Conservation (phyloP, 345 rosid genomes). For the Brassica rapa region DNA sequence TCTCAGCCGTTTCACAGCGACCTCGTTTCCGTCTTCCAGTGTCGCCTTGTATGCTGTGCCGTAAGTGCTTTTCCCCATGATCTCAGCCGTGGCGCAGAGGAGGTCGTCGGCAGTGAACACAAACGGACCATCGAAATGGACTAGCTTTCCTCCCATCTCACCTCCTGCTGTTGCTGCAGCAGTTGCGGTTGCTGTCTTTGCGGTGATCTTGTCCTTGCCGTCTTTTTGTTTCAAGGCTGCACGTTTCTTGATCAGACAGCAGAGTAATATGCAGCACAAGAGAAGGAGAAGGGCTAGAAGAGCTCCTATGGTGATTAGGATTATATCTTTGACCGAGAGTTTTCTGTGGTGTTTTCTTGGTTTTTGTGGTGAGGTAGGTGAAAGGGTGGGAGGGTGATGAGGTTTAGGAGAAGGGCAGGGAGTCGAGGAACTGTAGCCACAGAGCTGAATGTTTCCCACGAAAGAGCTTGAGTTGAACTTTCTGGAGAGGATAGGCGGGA, state of each 20-base stretch:
- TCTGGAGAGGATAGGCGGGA: conserved; percentile 61
- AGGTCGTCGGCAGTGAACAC: conserved; percentile 96
- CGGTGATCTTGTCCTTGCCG: conserved; percentile 42
- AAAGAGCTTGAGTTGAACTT: conserved; percentile 89
- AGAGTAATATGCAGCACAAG: conserved; percentile 65
- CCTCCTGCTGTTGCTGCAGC: conserved; percentile 57
- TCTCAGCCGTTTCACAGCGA: conserved; percentile 83
- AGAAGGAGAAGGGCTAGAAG: conserved; percentile 62
- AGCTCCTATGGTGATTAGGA: conserved; percentile 71
- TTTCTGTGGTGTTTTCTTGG: conserved; percentile 47
- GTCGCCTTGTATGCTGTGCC: conserved; percentile 98
- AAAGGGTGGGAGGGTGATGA: conserved; percentile 47
- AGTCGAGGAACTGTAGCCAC: conserved; percentile 72
- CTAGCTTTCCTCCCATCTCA: conserved; percentile 91
- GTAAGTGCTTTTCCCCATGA: conserved; percentile 92
- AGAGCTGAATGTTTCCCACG: conserved; percentile 81
- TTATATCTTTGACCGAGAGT: conserved; percentile 67
- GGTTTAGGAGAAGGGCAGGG: conserved; percentile 56
- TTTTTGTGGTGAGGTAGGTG: conserved; percentile 50
- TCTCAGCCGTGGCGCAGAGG: conserved; percentile 95
- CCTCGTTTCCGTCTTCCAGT: conserved; percentile 80
- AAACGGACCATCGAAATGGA: conserved; percentile 92
- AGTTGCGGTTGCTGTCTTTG: conserved; percentile 45
- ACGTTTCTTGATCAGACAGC: conserved; percentile 68
- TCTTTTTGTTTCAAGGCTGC: conserved; percentile 53